Conservation (phyloP, 2,329 filamentous ascomycete species). For the Ambrosiella beaveri region DNA sequence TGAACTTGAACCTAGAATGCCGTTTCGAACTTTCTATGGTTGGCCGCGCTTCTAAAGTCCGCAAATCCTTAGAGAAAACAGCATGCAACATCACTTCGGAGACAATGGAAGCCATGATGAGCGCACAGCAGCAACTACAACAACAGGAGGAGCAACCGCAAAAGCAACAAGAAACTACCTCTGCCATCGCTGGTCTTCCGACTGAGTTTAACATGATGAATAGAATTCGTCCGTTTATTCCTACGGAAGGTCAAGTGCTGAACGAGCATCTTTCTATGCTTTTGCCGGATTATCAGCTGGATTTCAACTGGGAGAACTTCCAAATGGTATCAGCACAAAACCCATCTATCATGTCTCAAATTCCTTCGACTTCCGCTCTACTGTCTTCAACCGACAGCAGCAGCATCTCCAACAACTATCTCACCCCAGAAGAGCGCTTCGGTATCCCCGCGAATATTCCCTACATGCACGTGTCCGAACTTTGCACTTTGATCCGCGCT, state of each 20-base stretch:
- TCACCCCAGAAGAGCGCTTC: background rate
- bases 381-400: background rate
- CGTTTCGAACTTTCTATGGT: background rate
- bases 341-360: background rate
- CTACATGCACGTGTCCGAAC: background rate
- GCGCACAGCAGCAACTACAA: background rate
- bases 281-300: background rate
- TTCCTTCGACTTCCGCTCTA: background rate
- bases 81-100: background rate
- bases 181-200: background rate
- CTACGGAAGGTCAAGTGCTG: background rate
- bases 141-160: background rate
- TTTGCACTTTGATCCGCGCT: background rate
- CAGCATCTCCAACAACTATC: background rate
- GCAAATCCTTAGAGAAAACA: background rate
- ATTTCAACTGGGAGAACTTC: background rate
- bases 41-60: background rate
- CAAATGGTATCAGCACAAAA: background rate
- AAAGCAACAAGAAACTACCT: background rate
- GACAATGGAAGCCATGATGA: background rate
- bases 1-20: background rate
- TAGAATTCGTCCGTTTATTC: background rate
- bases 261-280: background rate
- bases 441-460: background rate
- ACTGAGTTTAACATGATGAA: background rate